Evolutionary conservation across 1,139 yeast genomes (phyloP).

Genomic region (Scheffersomyces titani): DNA sequence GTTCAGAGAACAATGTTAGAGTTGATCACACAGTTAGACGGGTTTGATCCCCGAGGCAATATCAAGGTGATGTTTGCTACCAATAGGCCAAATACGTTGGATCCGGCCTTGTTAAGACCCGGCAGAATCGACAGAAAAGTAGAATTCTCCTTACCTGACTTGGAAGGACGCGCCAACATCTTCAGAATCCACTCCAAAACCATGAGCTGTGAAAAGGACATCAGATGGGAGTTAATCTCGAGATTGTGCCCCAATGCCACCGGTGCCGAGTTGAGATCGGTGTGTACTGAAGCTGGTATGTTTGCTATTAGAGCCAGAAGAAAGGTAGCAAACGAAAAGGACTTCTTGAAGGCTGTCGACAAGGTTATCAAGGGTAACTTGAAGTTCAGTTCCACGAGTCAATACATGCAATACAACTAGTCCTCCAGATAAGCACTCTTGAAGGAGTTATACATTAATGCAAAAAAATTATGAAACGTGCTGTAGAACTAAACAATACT

Average conservation of each 20-base stretch:
- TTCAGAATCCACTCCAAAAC: conserved; percentile 96
- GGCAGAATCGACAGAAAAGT: conserved; percentile 98
- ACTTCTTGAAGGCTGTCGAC: conserved; percentile 94
- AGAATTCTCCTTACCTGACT: conserved; percentile 92
- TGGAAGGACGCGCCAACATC: conserved; percentile 96
- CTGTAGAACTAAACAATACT: background rate
- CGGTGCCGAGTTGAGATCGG: conserved; percentile 82
- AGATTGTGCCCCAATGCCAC: conserved; percentile 97
- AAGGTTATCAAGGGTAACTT: conserved; percentile 97
- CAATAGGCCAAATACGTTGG: conserved; percentile 95
- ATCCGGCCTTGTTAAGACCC: conserved; percentile 96
- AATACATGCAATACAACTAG: conserved; percentile 95
- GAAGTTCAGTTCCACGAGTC: conserved; percentile 95
- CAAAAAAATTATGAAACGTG: background rate
- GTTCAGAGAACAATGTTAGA: conserved; percentile 99
- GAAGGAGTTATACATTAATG: background rate
- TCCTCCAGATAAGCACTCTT: background rate
- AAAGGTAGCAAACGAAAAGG: conserved; percentile 97
- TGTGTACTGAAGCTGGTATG: conserved; percentile 63
- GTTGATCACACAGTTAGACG: conserved; percentile 93
- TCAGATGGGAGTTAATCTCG: conserved; percentile 97
- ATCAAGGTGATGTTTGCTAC: conserved; percentile 99
- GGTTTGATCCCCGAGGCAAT: conserved; percentile 97
- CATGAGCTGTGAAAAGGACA: conserved; percentile 96
- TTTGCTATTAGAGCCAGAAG: conserved; percentile 97